phyloP scores from a whole-genome alignment of 768 basidiomycete species.

The Mycena crocata region DNA sequence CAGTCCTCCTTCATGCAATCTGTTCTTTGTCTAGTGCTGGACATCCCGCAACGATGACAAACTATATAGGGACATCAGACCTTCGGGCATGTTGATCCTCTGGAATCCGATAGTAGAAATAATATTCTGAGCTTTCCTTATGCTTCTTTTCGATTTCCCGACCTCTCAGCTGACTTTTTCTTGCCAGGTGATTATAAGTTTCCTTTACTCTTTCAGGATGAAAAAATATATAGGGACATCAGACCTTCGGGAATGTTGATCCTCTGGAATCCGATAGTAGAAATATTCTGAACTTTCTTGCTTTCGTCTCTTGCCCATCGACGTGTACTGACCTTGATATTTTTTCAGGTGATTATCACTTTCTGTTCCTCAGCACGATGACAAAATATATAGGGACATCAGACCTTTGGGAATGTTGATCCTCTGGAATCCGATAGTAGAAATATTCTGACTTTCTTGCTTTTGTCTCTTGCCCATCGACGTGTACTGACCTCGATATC shows the following conservation, averaged over 20 bases:
- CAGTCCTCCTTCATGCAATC: conserved; percentile 6
- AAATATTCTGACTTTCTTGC: conserved; percentile 52
- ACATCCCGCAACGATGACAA: conserved; percentile 51
- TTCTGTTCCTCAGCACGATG: conserved; percentile 47
- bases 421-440: conserved; percentile 75
- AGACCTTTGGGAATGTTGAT: conserved; percentile 73
- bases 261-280: conserved; percentile 76
- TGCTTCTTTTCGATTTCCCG: neutral
- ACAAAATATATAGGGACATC: conserved; percentile 71
- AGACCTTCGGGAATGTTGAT: conserved; percentile 73
- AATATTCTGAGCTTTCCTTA: conserved; percentile 46
- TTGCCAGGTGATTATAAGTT: no score
- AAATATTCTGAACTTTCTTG: conserved; percentile 53
- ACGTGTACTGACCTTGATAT: conserved; percentile 9
- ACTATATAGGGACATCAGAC: conserved; percentile 51
- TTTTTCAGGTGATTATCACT: conserved; percentile 52
- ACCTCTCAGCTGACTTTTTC: conserved; percentile 23
- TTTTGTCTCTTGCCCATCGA: conserved; percentile 8
- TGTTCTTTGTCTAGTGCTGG: neutral
- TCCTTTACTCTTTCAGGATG: no score
- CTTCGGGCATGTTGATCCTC: conserved; percentile 53
- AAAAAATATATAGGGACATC: conserved; percentile 73
- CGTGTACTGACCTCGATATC: conserved; percentile 18
- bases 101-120: conserved; percentile 59
- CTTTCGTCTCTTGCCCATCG: conserved; percentile 20